Base-by-base conservation (phyloP, 1,284 basidiomycete genomes). In the Phaffia rhodozyma region DNA sequence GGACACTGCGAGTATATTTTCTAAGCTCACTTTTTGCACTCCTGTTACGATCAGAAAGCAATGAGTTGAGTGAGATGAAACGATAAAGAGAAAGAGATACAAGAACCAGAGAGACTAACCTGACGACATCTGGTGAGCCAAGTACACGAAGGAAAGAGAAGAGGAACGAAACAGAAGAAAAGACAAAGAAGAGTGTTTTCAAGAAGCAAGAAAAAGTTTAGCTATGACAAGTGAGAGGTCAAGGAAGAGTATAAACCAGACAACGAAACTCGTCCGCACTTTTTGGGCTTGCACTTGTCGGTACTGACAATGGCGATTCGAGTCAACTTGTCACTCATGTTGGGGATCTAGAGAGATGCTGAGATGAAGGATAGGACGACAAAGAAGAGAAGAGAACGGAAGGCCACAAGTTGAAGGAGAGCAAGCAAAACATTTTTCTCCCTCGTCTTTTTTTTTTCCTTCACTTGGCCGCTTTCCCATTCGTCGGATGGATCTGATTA, bases 301-400 rank as follows among this genome's bases (percentile, higher is more conserved):
- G 89, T 75, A 72, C 92, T 89, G 71, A 96, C 89, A 73, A 96
- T 91, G 68, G 91, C 91, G 72, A 96, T 91, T 82, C 92, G 86
- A 58, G 91, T 96, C 70, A 94, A 91, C 78, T 91, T 93, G 79
- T 93, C 91, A 25, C 85, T 79, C 86, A 87, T 87, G 30, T 55
- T 43, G 29, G 16, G 23, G 27, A 20, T 29, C n/a, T 18, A 53
- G 5, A 51, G 25, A 6, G 32, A 34, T 34, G 32, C 32, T 34
- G 32, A 34, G 32, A 34, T 34, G 32, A 34, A 34, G 32, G 32
- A 34, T 34, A 34, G 32, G 32, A 34, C 32, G 32, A 9, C 32
- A 34, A 34, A 9, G 32, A 9, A 34, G 32, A 34, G 9, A 34
- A 34, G 32, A 34, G 32, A 34, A 34, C 32, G 32, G 32, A 34